Evolutionary conservation across 2,329 filamentous ascomycete genomes (phyloP).

Genomic region (Paracamarosporium sp.): DNA sequence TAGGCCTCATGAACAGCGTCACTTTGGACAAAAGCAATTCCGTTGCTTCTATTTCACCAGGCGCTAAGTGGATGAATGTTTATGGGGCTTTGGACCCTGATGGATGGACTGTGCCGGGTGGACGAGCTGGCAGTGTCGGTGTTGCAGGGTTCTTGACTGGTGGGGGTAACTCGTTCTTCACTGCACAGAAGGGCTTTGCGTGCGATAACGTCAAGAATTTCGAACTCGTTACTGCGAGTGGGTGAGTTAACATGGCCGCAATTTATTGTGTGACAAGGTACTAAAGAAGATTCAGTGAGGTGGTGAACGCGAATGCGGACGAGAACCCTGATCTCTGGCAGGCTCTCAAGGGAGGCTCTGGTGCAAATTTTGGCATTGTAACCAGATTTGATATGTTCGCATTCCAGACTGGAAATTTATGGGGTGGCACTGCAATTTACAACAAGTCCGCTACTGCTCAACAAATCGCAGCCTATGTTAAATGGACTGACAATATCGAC

Average conservation of each 20-base stretch:
- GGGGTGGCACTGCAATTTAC: constrained; percentile 26
- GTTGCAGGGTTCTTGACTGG: constrained; percentile 36
- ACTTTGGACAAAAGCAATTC: constrained; percentile 12
- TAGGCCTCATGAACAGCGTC: constrained; percentile 30
- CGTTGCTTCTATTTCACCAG: constrained; percentile 32
- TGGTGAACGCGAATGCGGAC: constrained; percentile 46
- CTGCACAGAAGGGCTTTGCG: constrained; percentile 26
- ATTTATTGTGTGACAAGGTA: not conserved
- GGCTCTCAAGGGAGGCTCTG: constrained; percentile 50
- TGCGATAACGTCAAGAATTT: constrained; percentile 37
- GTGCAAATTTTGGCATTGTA: constrained; percentile 50
- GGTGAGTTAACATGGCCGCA: constrained; percentile 16
- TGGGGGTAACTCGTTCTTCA: constrained; percentile 36
- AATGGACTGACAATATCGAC: constrained; percentile 30
- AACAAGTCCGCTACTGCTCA: constrained; percentile 19
- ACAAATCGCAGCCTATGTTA: constrained; percentile 26
- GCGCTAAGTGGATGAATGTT: constrained; percentile 42
- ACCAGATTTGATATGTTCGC: constrained; percentile 41
- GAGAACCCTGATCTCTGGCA: constrained; percentile 43
- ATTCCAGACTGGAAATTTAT: constrained; percentile 30
- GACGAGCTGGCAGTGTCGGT: constrained; percentile 32
- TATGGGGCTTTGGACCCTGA: constrained; percentile 32
- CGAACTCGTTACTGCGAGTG: constrained; percentile 48
- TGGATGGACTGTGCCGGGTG: constrained; percentile 27
- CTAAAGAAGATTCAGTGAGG: not conserved